Base-by-base conservation (phyloP, 2,329 filamentous ascomycete species). In the Ampelomyces quisqualis region DNA sequence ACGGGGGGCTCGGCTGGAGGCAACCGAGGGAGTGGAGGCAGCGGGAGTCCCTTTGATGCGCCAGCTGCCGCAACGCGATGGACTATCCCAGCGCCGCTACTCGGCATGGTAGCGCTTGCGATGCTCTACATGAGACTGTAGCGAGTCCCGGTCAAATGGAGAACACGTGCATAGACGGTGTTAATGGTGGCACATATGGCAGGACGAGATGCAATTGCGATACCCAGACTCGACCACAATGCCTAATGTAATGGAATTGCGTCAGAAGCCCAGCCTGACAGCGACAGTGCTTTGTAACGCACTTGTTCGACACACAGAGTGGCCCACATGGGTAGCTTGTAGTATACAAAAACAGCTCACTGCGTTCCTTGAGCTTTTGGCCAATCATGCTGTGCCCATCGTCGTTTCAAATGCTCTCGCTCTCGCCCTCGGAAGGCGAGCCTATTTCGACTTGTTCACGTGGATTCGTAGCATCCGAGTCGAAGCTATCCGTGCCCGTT, bases 31-130 rank as follows among this genome's bases (percentile, higher is more conserved):
- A n/a, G n/a, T 11, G 52, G 51, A 22, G 50, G 46, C 34, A 54
- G 56, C 21, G 59, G 57, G 13, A 62, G 56, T 26, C 57, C 55
- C 5, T 62, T 62, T 33, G 54, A 61, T 22, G 54, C 55, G 52
- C 53, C 60, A 21, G 57, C 55, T n/a, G 48, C 41, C 11, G 48
- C 53, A 21, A 24, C 27, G 4, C 47, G 29, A 13, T 51, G 44
- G 47, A 18, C 34, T 10, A 14, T 54, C 6, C 45, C 49, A 3
- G 32, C 31, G 13, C 22, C 34, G 5, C 5, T 51, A 2, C n/a
- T 47, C 11, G 47, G 40, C 10, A n/a, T 43, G 23, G 43, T 45
- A 7, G 30, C 40, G 3, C 19, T 57, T 23, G 41, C 47, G 9
- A 38, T 51, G 7, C 11, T 48, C 6, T 50, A 53, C 15, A 30